Base-by-base conservation (phyloP, 2,329 filamentous ascomycete species). In the Zasmidium citrigriseum region DNA sequence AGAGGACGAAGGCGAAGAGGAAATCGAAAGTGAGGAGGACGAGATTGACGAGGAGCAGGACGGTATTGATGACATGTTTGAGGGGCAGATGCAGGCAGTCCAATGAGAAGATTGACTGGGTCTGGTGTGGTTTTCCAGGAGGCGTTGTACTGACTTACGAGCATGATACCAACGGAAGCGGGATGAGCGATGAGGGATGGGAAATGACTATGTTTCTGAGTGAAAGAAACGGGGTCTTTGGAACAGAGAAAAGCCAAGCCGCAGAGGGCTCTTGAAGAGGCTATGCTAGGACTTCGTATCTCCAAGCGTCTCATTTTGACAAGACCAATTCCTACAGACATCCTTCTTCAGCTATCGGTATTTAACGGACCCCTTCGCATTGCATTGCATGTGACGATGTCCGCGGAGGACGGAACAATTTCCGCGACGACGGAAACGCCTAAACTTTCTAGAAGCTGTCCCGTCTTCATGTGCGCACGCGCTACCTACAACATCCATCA, bases 41-140 rank as follows among this genome's bases (percentile, higher is more conserved):
- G 76, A 77, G 24, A 89, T 91, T 4, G 84, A 86, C 1, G 83
- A 85, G 1, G 84, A 85, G 9, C 77, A 81, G 44, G 80, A 83
- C 46, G 80, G 81, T 11, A 79, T 80, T 48, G 76, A 76, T 22
- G 77, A 80, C 38, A 75, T 75, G 73, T 75, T 75, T 51, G 73
- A 75, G 57, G 72, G 68, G 16, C 47, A 62, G 50, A 60, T 61
- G 27, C 63, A 63, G 49, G 58, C 51, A 14, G 58, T 65, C 29
- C 59, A 64, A 29, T 65, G 59, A 34, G 12, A 41, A 44, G 22
- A 2, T 18, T 16, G 11, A 16, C 20, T 12, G 5, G 9, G 21
- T 20, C 9, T 24, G 27, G 7, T 3, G 16, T 52, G 9, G 20
- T 22, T 23, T n/a, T 23, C 23, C 12, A 4, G 34, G 5, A 11